Percentiles rank a stretch among this genome's conserved stretches.
These are phyloP conservation scores for Alternaria triticina DNA, from an alignment of 2,329 filamentous ascomycete species.

Conservation along the genomic window DNA sequence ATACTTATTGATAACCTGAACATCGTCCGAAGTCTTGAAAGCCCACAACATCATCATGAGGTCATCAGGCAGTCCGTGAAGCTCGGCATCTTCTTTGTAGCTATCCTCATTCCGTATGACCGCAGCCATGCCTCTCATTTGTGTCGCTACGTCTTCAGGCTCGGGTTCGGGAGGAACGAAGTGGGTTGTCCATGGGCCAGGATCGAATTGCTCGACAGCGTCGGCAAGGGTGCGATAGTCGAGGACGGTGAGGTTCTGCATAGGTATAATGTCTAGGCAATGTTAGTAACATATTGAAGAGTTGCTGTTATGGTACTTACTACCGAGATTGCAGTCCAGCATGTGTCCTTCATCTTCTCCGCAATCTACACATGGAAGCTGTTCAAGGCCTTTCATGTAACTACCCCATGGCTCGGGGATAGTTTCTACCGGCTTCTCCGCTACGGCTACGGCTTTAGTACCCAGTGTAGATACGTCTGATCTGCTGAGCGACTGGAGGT, in stretches of 20 bases:
- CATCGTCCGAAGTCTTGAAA: constrained; percentile 15
- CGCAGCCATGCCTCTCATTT: constrained; percentile 20
- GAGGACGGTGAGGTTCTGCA: constrained; percentile 14
- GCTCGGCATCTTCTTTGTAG: constrained; percentile 17
- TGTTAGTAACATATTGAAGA: not conserved
- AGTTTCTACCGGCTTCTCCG: not conserved
- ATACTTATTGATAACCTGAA: constrained; percentile 9
- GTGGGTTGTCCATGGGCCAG: constrained; percentile 33
- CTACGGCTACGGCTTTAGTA: no score
- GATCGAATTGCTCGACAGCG: constrained; percentile 26
- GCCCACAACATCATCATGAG: constrained; percentile 26
- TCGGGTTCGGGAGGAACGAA: constrained; percentile 6
- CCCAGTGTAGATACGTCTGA: fast-evolving
- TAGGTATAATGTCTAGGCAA: constrained; percentile 8
- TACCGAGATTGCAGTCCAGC: constrained; percentile 25
- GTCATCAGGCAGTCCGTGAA: constrained; percentile 22
- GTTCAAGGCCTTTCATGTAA: not conserved
- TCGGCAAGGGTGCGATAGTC: constrained; percentile 22
- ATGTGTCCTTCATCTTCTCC: constrained; percentile 17
- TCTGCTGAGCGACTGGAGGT: not conserved
- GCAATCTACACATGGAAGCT: constrained; percentile 37
- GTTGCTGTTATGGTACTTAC: constrained; percentile 15
- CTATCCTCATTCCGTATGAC: constrained; percentile 26
- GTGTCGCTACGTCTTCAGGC: constrained; percentile 6
- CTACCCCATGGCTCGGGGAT: not conserved